These are phyloP conservation scores for Eucalyptus fibrosa DNA, from an alignment of 345 rosid genomes.

Conservation along the genomic window DNA sequence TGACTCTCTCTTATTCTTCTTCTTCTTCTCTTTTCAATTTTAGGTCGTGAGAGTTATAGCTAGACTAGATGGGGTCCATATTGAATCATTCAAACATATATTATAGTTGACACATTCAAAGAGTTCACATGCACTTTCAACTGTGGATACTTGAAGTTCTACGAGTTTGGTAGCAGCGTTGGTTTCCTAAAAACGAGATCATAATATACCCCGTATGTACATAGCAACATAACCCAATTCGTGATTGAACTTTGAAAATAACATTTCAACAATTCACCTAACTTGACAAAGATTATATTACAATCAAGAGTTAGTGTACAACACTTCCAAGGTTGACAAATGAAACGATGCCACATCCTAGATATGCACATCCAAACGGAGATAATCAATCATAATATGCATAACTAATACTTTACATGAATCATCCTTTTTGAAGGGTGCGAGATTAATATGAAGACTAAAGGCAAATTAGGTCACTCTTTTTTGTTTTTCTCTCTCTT, in stretches of 20 bases:
- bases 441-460: not conserved
- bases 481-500: not conserved
- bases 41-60: not conserved
- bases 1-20: not conserved
- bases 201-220: not conserved
- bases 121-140: not conserved
- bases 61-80: not conserved
- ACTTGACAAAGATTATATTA: not conserved
- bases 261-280: not conserved
- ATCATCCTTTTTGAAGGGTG: not conserved
- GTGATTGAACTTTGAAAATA: not conserved
- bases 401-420: not conserved
- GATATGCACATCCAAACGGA: not conserved
- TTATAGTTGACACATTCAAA: not conserved
- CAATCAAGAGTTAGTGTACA: not conserved
- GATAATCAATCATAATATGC: not conserved
- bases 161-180: not conserved
- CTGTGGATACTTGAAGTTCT: not conserved
- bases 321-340: not conserved
- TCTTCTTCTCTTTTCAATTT: not conserved
- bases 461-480: not conserved
- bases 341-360: not conserved
- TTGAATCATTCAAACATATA: not conserved
- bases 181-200: not conserved
- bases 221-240: not conserved